These are phyloP conservation scores for Candida sp. DNA, from an alignment of 1,139 yeast genomes.

Conservation along the genomic window DNA sequence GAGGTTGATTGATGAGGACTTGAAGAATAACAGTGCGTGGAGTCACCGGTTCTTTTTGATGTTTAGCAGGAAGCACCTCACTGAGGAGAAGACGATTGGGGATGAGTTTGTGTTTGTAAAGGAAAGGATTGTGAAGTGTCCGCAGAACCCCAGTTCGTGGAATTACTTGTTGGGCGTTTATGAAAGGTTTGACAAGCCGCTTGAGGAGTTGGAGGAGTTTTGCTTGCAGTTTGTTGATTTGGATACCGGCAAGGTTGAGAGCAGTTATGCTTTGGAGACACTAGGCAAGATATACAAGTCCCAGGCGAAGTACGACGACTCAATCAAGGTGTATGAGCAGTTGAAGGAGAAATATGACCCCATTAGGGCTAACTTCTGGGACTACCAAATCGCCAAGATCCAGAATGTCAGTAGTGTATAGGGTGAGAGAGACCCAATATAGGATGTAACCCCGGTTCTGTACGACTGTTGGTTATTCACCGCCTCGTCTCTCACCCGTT, in stretches of 20 bases:
- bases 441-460: too few relatives aligned
- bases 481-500: too few relatives aligned
- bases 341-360: conserved; percentile 64
- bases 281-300: conserved; percentile 54
- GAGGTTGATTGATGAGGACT: conserved; percentile 59
- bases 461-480: too few relatives aligned
- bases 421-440: too few relatives aligned
- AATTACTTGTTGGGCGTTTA: conserved; percentile 72
- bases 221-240: conserved; percentile 44
- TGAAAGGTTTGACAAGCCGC: conserved; percentile 31
- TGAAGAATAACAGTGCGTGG: conserved; percentile 96
- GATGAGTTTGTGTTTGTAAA: conserved; percentile 45
- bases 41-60: conserved; percentile 73
- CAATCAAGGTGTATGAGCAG: conserved; percentile 48
- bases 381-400: conserved; percentile 22
- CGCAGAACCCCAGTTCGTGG: conserved; percentile 93
- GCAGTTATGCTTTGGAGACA: conserved; percentile 71
- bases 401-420: neutral
- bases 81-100: conserved; percentile 22
- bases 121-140: conserved; percentile 56
- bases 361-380: conserved; percentile 74
- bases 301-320: conserved; percentile 29
- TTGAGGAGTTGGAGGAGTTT: conserved; percentile 45
- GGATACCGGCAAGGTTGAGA: conserved; percentile 35
- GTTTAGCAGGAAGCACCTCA: conserved; percentile 26